A percentile compares a stretch with the other conserved stretches of the same genome.
Evolutionary conservation across 78 protist genomes (phyloP).

Genomic region (Capsaspora owczarzaki): DNA sequence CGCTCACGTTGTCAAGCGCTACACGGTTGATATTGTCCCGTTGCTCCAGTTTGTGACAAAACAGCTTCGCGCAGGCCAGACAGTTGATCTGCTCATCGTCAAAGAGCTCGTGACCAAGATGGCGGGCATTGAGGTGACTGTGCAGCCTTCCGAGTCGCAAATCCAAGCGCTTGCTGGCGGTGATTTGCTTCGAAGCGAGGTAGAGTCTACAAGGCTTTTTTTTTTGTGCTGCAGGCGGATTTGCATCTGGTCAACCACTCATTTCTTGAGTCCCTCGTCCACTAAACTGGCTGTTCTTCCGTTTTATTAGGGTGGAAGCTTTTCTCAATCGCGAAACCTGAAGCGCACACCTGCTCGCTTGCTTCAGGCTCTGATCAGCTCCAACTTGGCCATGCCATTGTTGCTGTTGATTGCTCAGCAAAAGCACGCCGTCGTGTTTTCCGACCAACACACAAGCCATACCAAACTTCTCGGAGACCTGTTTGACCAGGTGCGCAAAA

Average conservation of each 20-base stretch:
- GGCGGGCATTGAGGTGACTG: constrained; percentile 1
- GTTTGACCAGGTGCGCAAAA: no score
- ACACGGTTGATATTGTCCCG: not conserved
- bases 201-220: no score
- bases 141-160: not conserved
- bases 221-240: no score
- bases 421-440: no score
- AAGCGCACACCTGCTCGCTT: not conserved
- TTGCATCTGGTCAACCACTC: no score
- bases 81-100: not conserved
- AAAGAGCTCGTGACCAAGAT: constrained; percentile 2
- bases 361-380: not conserved
- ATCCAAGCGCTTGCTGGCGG: constrained; percentile 15
- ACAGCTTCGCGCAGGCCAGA: not conserved
- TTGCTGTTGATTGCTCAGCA: not conserved
- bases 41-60: not conserved
- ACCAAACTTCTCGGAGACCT: no score
- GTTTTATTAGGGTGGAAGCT: not conserved
- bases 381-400: not conserved
- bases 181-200: not conserved
- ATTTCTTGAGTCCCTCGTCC: no score
- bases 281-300: no score
- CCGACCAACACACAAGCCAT: no score
- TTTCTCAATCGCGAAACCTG: not conserved
- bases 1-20: not conserved